A percentile compares a stretch with the other conserved stretches of the same genome.
phyloP scores from a whole-genome alignment of 2,329 filamentous ascomycete genomes.

The Fusarium agapanthi region DNA sequence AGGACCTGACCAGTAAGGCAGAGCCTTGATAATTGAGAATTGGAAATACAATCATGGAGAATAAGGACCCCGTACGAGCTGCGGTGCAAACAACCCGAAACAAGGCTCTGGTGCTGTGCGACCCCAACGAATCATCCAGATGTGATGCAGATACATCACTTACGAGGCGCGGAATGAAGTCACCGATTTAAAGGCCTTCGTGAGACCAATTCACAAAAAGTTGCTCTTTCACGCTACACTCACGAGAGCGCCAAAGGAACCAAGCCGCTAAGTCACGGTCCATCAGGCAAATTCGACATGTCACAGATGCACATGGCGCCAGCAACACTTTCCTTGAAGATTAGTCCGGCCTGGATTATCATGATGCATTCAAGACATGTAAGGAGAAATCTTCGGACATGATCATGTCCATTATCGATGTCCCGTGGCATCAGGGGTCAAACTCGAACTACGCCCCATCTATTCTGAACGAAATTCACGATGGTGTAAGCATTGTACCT shows the following conservation, averaged over 20 bases:
- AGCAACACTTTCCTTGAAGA: neutral
- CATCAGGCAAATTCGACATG: neutral
- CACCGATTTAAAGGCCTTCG: rapidly evolving
- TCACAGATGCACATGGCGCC: neutral
- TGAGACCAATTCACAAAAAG: neutral
- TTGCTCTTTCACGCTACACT: neutral
- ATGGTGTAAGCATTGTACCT: neutral
- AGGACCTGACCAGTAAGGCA: neutral
- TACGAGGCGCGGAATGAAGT: neutral
- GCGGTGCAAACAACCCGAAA: neutral
- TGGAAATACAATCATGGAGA: neutral
- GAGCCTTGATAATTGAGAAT: neutral
- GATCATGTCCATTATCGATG: neutral
- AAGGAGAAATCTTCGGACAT: rapidly evolving
- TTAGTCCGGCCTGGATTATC: rapidly evolving
- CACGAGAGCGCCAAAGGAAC: neutral
- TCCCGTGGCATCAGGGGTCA: neutral
- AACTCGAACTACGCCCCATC: neutral
- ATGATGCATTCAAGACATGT: neutral
- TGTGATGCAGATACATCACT: neutral
- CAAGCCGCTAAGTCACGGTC: neutral
- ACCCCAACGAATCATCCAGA: neutral
- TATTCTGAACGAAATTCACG: neutral
- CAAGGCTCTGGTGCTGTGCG: neutral
- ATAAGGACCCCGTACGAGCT: neutral